Conservation (phyloP, 768 basidiomycete species). For the Termitomyces sp. region DNA sequence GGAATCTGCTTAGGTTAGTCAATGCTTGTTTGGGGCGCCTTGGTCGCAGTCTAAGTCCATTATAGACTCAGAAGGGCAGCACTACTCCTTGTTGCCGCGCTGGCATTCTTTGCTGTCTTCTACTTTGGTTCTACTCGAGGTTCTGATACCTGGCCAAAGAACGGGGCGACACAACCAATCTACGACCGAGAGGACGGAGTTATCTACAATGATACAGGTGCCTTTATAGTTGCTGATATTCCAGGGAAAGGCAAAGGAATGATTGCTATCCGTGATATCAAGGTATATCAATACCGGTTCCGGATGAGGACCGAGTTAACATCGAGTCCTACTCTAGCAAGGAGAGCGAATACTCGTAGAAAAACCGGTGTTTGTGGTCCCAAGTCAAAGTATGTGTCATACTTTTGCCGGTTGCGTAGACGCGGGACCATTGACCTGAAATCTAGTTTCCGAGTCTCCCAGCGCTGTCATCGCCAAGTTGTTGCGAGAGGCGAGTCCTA, state of each 20-base stretch:
- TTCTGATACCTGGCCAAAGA: not conserved
- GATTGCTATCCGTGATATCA: conserved; percentile 48
- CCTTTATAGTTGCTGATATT: conserved; percentile 42
- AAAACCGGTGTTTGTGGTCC: conserved; percentile 50
- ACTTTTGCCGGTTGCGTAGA: not conserved
- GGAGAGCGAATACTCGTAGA: conserved; percentile 58
- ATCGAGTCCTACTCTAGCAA: conserved; percentile 27
- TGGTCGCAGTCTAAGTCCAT: not conserved
- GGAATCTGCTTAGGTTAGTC: not conserved
- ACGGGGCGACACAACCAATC: not conserved
- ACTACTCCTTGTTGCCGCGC: not conserved
- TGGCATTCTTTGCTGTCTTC: not conserved
- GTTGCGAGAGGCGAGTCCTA: conserved; percentile 27
- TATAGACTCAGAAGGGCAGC: not conserved
- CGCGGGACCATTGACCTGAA: not conserved
- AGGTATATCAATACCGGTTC: conserved; percentile 26
- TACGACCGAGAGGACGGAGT: not conserved
- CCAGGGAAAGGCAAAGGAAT: conserved; percentile 55
- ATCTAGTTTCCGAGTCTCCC: conserved; percentile 43
- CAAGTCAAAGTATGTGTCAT: conserved; percentile 38
- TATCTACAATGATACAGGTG: not conserved
- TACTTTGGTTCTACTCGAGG: not conserved
- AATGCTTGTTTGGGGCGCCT: not conserved
- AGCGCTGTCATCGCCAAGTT: conserved; percentile 34
- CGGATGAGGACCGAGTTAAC: not conserved